These are phyloP conservation scores for Exophiala oligosperma DNA, from an alignment of 2,329 filamentous ascomycete species.

Conservation along the genomic window DNA sequence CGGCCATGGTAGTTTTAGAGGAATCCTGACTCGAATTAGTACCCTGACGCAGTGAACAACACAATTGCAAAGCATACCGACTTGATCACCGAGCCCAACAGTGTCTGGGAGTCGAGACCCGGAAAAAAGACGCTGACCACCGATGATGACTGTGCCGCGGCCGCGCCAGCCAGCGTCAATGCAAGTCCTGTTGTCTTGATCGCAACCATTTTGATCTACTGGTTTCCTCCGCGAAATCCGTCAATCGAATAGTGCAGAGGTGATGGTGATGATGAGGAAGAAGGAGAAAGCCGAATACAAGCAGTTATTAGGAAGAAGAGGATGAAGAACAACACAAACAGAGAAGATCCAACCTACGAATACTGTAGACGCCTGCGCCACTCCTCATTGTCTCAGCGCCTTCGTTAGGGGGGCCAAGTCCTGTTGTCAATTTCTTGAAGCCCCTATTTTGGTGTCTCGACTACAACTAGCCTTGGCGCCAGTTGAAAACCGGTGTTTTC, in stretches of 20 bases:
- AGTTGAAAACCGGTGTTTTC: too few species aligned
- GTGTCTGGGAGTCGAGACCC: conserved; percentile 15
- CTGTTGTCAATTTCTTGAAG: too few species aligned
- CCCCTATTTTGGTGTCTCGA: too few species aligned
- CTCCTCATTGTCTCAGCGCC: too few species aligned
- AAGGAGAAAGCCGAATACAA: neutral
- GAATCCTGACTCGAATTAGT: conserved; percentile 13
- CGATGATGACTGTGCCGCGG: conserved; percentile 16
- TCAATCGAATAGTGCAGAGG: neutral
- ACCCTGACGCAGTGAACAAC: neutral
- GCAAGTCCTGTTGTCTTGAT: conserved; percentile 13
- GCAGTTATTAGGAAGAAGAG: neutral
- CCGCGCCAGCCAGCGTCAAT: conserved; percentile 10
- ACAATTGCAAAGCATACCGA: conserved; percentile 12
- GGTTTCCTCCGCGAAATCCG: neutral
- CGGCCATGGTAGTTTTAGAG: conserved; percentile 18
- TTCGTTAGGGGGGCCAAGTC: too few species aligned
- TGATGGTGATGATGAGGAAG: too few species aligned
- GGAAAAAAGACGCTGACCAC: conserved; percentile 21
- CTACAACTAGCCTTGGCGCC: too few species aligned
- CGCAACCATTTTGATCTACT: conserved; percentile 5
- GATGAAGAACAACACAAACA: neutral
- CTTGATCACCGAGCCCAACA: conserved; percentile 20
- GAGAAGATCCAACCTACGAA: too few species aligned
- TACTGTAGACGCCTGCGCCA: too few species aligned